Conservation (phyloP, 768 basidiomycete genomes). For the Cubamyces lactineus region DNA sequence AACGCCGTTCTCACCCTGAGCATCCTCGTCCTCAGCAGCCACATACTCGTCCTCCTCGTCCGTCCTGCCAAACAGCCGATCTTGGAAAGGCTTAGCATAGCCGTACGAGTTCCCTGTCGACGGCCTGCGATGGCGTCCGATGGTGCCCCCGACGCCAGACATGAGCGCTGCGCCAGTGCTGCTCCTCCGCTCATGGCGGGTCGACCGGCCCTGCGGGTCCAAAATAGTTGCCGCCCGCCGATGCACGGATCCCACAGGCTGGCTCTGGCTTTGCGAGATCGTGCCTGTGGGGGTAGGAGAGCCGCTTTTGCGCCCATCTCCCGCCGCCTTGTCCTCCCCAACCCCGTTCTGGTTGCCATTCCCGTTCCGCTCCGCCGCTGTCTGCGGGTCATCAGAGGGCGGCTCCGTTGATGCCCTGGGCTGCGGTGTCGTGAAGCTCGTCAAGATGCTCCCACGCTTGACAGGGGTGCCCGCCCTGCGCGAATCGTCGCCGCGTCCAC, state of each 20-base stretch:
- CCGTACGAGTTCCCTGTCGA: conserved; percentile 61
- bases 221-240: conserved; percentile 78
- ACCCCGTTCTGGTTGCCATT: conserved; percentile 12
- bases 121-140: conserved; percentile 70
- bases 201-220: conserved; percentile 65
- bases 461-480: conserved; percentile 40
- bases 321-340: conserved; percentile 31
- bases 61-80: conserved; percentile 54
- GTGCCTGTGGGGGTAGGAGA: conserved; percentile 30
- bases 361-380: conserved; percentile 21
- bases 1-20: conserved; percentile 38
- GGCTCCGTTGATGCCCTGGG: conserved; percentile 19
- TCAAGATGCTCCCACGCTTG: conserved; percentile 57
- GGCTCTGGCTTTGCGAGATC: conserved; percentile 49
- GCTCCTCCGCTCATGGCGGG: conserved; percentile 73
- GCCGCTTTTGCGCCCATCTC: conserved; percentile 22
- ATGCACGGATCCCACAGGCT: conserved; percentile 62
- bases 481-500: conserved; percentile 47
- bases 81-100: conserved; percentile 37
- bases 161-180: conserved; percentile 71
- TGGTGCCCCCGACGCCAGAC: conserved; percentile 51
- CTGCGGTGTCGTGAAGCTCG: conserved; percentile 40
- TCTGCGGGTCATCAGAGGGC: conserved; percentile 35
- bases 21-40: conserved; percentile 46
- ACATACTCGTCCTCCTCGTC: conserved; percentile 47